Evolutionary conservation across 192 early-diverging fungal genomes (phyloP).

Genomic region (Coemansia javaensis): DNA sequence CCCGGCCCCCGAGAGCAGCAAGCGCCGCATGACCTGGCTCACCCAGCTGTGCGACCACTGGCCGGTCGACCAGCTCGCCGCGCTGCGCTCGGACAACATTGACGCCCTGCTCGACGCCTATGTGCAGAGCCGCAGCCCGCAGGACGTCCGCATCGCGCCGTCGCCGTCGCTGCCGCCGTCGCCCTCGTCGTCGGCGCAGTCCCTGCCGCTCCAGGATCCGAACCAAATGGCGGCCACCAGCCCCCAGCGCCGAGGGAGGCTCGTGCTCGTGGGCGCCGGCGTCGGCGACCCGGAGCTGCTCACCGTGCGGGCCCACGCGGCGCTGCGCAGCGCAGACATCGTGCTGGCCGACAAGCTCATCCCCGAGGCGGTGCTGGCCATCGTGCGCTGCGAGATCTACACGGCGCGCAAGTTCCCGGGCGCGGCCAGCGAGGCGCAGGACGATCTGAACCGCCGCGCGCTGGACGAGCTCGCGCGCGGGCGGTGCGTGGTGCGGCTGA

Average conservation of each 20-base stretch:
- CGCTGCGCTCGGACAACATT: constrained; percentile 59
- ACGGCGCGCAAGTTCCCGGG: constrained; percentile 67
- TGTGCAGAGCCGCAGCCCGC: constrained; percentile 34
- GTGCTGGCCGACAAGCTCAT: constrained; percentile 80
- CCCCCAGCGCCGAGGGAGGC: constrained; percentile 51
- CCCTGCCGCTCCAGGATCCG: too few species aligned
- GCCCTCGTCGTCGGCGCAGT: constrained; percentile 3
- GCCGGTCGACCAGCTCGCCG: constrained; percentile 70
- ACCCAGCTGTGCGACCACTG: constrained; percentile 77
- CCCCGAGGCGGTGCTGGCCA: constrained; percentile 53
- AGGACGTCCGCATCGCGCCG: constrained; percentile 13
- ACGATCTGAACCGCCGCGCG: constrained; percentile 69
- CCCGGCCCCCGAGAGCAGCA: constrained; percentile 57
- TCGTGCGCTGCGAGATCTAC: constrained; percentile 54
- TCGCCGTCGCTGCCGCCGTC: too few species aligned
- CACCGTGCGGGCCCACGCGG: constrained; percentile 62
- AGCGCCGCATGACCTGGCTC: constrained; percentile 81
- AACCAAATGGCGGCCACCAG: too few species aligned
- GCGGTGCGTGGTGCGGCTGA: constrained; percentile 74
- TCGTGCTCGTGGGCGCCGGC: constrained; percentile 77
- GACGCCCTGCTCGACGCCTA: constrained; percentile 61
- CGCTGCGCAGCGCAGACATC: constrained; percentile 69
- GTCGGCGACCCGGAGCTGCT: constrained; percentile 79
- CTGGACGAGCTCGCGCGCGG: constrained; percentile 64
- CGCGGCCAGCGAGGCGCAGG: constrained; percentile 68